These are phyloP conservation scores for Sphagnum contortum DNA, from an alignment of 225 moss, liverwort and hornwort species.

Conservation along the genomic window DNA sequence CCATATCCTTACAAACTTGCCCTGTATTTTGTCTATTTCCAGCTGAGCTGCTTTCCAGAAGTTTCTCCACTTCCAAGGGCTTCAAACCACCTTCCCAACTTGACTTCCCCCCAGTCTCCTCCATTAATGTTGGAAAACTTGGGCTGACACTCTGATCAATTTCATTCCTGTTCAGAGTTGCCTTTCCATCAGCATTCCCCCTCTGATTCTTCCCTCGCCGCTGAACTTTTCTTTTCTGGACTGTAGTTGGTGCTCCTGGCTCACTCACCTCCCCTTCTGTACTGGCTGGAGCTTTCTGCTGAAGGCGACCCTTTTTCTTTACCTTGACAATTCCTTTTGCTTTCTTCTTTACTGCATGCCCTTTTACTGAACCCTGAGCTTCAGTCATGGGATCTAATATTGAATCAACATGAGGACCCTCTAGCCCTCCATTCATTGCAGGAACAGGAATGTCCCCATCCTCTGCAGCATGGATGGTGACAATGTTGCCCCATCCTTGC, in stretches of 20 bases:
- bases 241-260: constrained; percentile 20
- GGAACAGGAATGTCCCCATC: not conserved
- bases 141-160: not conserved
- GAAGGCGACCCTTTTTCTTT: constrained; percentile 13
- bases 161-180: constrained; percentile 4
- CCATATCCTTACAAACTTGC: too few relatives aligned
- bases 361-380: constrained; percentile 18
- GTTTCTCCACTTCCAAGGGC: too few relatives aligned
- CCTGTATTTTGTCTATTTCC: not conserved
- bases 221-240: constrained; percentile 14
- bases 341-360: constrained; percentile 16
- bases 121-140: too few relatives aligned
- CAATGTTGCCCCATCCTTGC: constrained; percentile 35
- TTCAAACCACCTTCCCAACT: constrained; percentile 3
- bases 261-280: constrained; percentile 5
- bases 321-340: constrained; percentile 1
- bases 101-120: constrained; percentile 2
- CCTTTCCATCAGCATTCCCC: constrained; percentile 1
- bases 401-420: constrained; percentile 17
- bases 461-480: constrained; percentile 4
- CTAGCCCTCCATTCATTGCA: constrained; percentile 18
- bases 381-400: constrained; percentile 22
- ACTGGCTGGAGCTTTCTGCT: constrained; percentile 1
- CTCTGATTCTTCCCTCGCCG: constrained; percentile 1
- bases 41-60: too few relatives aligned